Conservation (phyloP, 2,329 filamentous ascomycete genomes). For the Akanthomyces lecanii region DNA sequence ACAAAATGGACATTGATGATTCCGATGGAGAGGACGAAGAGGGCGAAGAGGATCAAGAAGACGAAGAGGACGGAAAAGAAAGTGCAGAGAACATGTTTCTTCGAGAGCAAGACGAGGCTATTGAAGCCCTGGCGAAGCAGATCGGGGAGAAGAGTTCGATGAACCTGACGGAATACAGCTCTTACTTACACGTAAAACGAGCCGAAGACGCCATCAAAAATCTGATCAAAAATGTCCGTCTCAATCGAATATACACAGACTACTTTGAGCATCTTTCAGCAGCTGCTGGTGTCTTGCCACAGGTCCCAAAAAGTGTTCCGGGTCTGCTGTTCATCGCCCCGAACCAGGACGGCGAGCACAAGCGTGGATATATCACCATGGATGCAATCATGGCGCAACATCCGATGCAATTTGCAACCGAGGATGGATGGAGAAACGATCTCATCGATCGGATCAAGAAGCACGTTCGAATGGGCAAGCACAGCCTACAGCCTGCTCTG, state of each 20-base stretch:
- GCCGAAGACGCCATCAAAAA: fast-evolving
- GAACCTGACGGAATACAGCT: background rate
- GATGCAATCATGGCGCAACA: background rate
- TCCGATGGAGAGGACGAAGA: no score
- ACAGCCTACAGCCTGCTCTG: background rate
- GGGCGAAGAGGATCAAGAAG: no score
- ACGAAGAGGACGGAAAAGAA: no score
- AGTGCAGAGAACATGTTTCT: no score
- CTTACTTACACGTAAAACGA: background rate
- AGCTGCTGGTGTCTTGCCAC: no score
- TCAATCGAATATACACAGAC: background rate
- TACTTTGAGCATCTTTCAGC: no score
- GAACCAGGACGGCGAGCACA: background rate
- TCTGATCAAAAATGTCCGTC: background rate
- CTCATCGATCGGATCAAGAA: background rate
- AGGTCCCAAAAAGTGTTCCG: no score
- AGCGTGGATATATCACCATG: background rate
- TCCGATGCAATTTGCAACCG: background rate
- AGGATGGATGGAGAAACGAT: background rate
- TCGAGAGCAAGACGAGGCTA: background rate
- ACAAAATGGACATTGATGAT: no score
- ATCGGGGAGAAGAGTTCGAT: background rate
- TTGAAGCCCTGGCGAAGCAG: background rate
- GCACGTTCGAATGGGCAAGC: no score
- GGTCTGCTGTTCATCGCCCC: background rate